These are phyloP conservation scores for Lignosus rhinocerotis DNA, from an alignment of 1,284 basidiomycete species.

Conservation along the genomic window DNA sequence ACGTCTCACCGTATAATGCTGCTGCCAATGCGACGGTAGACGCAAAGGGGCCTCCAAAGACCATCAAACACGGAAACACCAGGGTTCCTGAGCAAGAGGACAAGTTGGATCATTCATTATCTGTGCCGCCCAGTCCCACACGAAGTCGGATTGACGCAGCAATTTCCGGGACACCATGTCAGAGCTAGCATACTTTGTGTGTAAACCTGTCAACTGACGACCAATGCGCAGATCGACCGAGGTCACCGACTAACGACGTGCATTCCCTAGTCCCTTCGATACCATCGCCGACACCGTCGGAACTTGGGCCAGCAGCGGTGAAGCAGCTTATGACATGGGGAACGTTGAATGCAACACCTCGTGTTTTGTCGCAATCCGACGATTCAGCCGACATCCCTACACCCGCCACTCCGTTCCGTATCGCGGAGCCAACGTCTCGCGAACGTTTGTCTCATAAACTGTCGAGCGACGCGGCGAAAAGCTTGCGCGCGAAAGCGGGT, in stretches of 20 bases:
- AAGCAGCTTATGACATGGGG: conserved; percentile 95
- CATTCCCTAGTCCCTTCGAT: conserved; percentile 79
- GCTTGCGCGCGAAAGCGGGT: conserved; percentile 67
- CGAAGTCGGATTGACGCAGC: conserved; percentile 87
- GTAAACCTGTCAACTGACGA: conserved; percentile 10
- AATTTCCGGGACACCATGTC: conserved; percentile 81
- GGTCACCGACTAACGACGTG: conserved; percentile 53
- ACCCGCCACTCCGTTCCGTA: conserved; percentile 66
- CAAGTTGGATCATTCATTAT: conserved; percentile 42
- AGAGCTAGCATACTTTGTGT: conserved; percentile 26
- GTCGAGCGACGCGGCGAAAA: conserved; percentile 70
- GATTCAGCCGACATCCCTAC: conserved; percentile 47
- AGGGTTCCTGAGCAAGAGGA: conserved; percentile 71
- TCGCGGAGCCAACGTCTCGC: conserved; percentile 68
- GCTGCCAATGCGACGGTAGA: conserved; percentile 35
- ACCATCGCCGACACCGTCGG: conserved; percentile 83
- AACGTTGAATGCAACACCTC: conserved; percentile 82
- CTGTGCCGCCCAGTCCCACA: conserved; percentile 82
- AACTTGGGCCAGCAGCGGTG: conserved; percentile 72
- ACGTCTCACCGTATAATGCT: conserved; percentile 75
- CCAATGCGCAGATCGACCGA: conserved; percentile 52
- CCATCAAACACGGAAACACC: conserved; percentile 79
- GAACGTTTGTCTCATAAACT: conserved; percentile 80
- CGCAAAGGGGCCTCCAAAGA: conserved; percentile 54
- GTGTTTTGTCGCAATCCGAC: conserved; percentile 72